phyloP scores from a whole-genome alignment of 2,329 filamentous ascomycete species.

The Fusarium pseudoanthophilum region DNA sequence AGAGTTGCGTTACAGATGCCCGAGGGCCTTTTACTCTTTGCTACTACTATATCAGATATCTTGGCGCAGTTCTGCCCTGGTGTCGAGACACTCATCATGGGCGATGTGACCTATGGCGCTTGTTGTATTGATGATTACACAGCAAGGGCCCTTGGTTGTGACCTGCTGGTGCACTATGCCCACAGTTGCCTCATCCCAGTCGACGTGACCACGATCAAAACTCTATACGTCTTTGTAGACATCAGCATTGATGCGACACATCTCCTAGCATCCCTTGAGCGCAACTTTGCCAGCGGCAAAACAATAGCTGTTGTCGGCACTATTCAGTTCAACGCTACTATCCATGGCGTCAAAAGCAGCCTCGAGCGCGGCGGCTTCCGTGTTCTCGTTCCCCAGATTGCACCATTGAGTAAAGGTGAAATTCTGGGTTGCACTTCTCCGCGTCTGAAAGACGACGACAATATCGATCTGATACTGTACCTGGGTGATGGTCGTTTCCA shows the following conservation, averaged over 20 bases:
- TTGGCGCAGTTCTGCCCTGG: slow-evolving; percentile 93
- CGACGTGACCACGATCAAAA: slow-evolving; percentile 96
- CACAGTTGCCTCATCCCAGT: slow-evolving; percentile 97
- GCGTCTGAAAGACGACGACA: slow-evolving; percentile 65
- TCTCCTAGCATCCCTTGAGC: slow-evolving; percentile 84
- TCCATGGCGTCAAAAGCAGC: slow-evolving; percentile 82
- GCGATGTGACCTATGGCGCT: slow-evolving; percentile 97
- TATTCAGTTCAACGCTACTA: slow-evolving; percentile 98
- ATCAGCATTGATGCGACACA: slow-evolving; percentile 95
- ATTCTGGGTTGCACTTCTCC: slow-evolving; percentile 98
- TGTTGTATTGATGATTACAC: slow-evolving; percentile 99
- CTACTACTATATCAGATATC: slow-evolving; percentile 97
- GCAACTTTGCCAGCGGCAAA: slow-evolving; percentile 87
- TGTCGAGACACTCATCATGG: slow-evolving; percentile 96
- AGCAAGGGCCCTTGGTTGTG: slow-evolving; percentile 90
- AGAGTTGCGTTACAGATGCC: slow-evolving; percentile 96
- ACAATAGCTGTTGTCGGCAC: slow-evolving; percentile 94
- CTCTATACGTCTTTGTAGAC: slow-evolving; percentile 97
- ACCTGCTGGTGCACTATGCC: slow-evolving; percentile 94
- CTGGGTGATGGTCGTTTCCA: slow-evolving; percentile 95
- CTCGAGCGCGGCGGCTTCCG: slow-evolving; percentile 87
- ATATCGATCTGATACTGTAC: slow-evolving; percentile 84
- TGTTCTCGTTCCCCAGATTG: slow-evolving; percentile 90
- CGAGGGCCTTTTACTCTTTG: slow-evolving; percentile 93
- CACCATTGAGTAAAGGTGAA: slow-evolving; percentile 92